Evolutionary conservation across 2,329 filamentous ascomycete genomes (phyloP), one percentile per base, ranked within the genome.

Genomic region (Colletotrichum sp.): DNA sequence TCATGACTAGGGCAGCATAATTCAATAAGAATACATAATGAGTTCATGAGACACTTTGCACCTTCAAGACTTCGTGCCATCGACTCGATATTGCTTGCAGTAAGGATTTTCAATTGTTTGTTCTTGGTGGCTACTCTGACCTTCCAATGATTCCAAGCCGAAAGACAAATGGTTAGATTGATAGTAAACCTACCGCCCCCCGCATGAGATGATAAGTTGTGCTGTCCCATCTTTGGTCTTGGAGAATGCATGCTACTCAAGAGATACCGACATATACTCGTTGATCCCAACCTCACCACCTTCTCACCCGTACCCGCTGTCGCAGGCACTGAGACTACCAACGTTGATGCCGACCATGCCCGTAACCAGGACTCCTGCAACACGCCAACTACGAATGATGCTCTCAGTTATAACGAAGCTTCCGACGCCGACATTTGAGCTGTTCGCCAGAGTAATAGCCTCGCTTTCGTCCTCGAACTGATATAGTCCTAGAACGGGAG

Each of bases 391-490:
- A 24, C 24, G 24, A 24, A 24, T 24, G 24, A 83, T 70, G 26
- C 83, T 78, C 76, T 81, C 80, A 6, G 81, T 82, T 78, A 83
- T 85, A 69, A 87, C 80, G 39, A 85, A 82, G 8, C 83, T 82
- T 6, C 80, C 79, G 5, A 88, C 79, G 21, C 86, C 86, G 28
- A 84, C 85, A 44, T 84, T 82, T 13, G 83, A 85, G 72, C 84
- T 81, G 75, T 88, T 88, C 36, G 85, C 85, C 32, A 84, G 76
- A 16, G 79, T 77, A 28, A 87, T 77, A 1, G 81, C 85, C 60
- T 88, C 85, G 36, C 84, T 83, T 59, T 87, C 86, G 3, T 80
- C 83, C 5, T 84, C 81, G 69, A 87, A 82, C 28, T 79, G 76
- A 65, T 81, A 80, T 30, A 83, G 57, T 21, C 81, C 78, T 6